Evolutionary conservation across 139 green algal species (phyloP).

Genomic region (Micractinium conductrix): DNA sequence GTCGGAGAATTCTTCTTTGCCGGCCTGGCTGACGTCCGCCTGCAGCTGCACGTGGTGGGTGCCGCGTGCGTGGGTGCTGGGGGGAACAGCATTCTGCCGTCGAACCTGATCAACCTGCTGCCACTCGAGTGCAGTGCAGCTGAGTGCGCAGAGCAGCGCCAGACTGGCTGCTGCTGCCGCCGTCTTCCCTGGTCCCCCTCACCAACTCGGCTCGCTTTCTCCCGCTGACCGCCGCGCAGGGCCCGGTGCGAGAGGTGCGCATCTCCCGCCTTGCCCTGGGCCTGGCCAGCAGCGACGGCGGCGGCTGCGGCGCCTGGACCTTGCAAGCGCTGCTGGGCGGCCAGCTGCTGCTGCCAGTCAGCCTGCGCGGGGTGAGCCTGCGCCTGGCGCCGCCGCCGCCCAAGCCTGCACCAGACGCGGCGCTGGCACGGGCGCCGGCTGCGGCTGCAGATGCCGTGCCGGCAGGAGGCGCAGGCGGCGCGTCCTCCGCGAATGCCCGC

Average conservation of each 20-base stretch:
- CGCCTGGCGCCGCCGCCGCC: background rate
- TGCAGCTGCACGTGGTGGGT: conserved; percentile 20
- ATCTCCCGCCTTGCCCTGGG: background rate
- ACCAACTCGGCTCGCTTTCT: no score
- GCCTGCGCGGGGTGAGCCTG: conserved; percentile 7
- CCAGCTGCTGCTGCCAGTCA: conserved; percentile 18
- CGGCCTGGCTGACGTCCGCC: conserved; percentile 12
- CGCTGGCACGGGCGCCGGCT: background rate
- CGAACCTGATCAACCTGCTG: no score
- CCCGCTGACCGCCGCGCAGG: conserved; percentile 1
- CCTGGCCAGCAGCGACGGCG: background rate
- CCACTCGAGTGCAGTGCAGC: no score
- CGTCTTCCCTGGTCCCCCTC: no score
- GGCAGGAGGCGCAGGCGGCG: no score
- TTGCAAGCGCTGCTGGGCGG: conserved; percentile 24
- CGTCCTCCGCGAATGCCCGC: no score
- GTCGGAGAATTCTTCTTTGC: conserved; percentile 24
- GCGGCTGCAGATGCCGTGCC: background rate
- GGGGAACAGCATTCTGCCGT: no score
- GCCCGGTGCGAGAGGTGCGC: conserved; percentile 16
- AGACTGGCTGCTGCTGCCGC: no score
- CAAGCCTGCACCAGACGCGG: background rate
- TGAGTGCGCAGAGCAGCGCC: no score
- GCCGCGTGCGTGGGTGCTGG: background rate
- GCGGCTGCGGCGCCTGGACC: background rate